Percentiles rank a stretch among this genome's conserved stretches.
These are phyloP conservation scores for Pezicula radicicola DNA, from an alignment of 2,329 filamentous ascomycete species.

Conservation along the genomic window DNA sequence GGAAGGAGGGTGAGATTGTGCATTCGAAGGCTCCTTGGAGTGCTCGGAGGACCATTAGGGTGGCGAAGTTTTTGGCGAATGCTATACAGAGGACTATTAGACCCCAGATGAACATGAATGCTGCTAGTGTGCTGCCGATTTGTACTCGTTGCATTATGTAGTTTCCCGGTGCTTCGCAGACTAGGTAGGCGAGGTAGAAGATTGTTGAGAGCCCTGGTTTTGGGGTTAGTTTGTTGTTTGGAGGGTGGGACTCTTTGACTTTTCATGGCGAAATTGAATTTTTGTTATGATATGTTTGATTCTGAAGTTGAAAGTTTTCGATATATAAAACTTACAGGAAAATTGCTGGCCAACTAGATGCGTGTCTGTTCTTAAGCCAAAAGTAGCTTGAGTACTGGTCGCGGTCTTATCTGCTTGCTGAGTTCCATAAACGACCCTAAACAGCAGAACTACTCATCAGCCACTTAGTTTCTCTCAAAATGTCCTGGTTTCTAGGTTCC, in stretches of 20 bases:
- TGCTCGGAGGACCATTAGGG: slow-evolving; percentile 26
- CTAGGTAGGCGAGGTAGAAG: neutral
- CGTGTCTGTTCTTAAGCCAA: neutral
- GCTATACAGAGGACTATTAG: neutral
- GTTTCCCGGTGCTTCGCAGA: neutral
- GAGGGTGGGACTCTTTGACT: too few species aligned
- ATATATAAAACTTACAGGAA: too few species aligned
- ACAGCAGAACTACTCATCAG: slow-evolving; percentile 27
- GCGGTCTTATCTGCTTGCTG: neutral
- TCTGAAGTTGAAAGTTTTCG: too few species aligned
- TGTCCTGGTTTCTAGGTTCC: too few species aligned
- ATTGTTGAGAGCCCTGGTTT: neutral
- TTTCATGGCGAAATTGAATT: too few species aligned
- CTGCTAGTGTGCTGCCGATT: neutral
- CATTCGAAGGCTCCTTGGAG: slow-evolving; percentile 29
- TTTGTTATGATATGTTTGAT: too few species aligned
- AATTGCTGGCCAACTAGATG: neutral
- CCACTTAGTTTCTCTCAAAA: slow-evolving; percentile 17
- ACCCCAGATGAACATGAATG: neutral
- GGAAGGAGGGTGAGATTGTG: slow-evolving; percentile 27
- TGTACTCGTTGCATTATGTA: neutral
- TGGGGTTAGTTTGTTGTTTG: neutral
- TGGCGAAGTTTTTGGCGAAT: slow-evolving; percentile 24
- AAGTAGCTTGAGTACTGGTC: neutral
- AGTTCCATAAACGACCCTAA: slow-evolving; percentile 8